Conservation (phyloP, 192 early-diverging fungal species). For the Backusella tarrabulga region DNA sequence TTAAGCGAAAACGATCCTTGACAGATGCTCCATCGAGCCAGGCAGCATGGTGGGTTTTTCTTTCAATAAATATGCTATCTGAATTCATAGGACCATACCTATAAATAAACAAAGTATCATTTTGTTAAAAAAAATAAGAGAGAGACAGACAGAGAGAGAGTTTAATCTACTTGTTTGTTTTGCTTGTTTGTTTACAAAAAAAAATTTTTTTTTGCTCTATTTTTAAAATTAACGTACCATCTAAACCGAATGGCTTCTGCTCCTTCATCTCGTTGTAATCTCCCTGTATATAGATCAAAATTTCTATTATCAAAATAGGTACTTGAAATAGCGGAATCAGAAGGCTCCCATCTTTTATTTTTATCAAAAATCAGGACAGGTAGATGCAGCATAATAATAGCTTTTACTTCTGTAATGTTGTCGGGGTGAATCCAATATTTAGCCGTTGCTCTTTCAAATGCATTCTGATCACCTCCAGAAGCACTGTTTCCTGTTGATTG, state of each 20-base stretch:
- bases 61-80: constrained; percentile 33
- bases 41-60: constrained; percentile 54
- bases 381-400: constrained; percentile 84
- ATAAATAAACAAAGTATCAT: neutral
- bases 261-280: constrained; percentile 86
- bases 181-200: neutral
- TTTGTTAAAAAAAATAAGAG: neutral
- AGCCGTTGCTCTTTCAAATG: constrained; percentile 81
- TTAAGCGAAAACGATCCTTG: constrained; percentile 93
- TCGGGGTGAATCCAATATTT: constrained; percentile 98
- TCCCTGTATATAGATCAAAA: constrained; percentile 88
- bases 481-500: constrained; percentile 25
- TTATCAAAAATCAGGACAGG: constrained; percentile 83
- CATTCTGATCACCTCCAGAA: constrained; percentile 34
- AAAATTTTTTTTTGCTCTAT: constrained; percentile 32
- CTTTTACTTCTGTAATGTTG: constrained; percentile 94
- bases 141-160: neutral
- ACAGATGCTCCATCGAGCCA: constrained; percentile 54
- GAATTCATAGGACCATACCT: constrained; percentile 36
- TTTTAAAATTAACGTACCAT: constrained; percentile 66
- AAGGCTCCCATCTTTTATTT: constrained; percentile 62
- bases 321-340: constrained; percentile 88
- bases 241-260: constrained; percentile 90
- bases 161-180: neutral
- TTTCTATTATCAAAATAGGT: constrained; percentile 93